Percentiles rank a stretch among this genome's conserved stretches.
These are phyloP conservation scores for Phtheirospermum japonicum DNA, from an alignment of 257 asterid species.

Conservation along the genomic window DNA sequence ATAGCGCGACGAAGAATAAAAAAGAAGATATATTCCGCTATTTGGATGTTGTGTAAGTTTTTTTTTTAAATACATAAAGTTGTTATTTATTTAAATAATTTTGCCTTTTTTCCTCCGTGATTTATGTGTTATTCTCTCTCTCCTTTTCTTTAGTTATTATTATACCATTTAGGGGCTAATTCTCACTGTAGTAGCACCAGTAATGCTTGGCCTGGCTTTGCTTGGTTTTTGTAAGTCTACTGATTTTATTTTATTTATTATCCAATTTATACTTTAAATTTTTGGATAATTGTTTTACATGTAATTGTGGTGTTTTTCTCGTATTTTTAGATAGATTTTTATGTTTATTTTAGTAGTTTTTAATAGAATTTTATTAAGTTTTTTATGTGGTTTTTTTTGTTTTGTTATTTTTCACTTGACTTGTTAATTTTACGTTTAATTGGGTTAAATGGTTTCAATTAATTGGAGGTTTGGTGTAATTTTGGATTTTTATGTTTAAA, in stretches of 20 bases:
- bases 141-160: too few species aligned
- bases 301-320: too few species aligned
- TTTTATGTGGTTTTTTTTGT: too few species aligned
- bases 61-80: conserved; percentile 3
- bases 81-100: neutral
- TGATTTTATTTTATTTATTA: conserved; percentile 10
- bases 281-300: too few species aligned
- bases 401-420: too few species aligned
- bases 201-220: conserved; percentile 74
- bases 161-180: conserved; percentile 46
- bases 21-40: conserved; percentile 50
- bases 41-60: conserved; percentile 76
- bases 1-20: conserved; percentile 52
- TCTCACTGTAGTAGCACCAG: conserved; percentile 68
- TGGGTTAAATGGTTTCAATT: too few species aligned
- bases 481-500: too few species aligned
- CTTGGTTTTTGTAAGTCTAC: conserved; percentile 79
- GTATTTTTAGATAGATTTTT: too few species aligned
- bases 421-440: too few species aligned
- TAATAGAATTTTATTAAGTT: too few species aligned
- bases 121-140: neutral
- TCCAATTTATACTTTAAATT: neutral
- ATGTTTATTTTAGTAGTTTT: too few species aligned
- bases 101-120: neutral
- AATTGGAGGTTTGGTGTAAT: too few species aligned